Percentiles rank a stretch among this genome's conserved stretches.
Conservation (phyloP, 805 yeast genomes). For the Ogataea parapolymorpha region DNA sequence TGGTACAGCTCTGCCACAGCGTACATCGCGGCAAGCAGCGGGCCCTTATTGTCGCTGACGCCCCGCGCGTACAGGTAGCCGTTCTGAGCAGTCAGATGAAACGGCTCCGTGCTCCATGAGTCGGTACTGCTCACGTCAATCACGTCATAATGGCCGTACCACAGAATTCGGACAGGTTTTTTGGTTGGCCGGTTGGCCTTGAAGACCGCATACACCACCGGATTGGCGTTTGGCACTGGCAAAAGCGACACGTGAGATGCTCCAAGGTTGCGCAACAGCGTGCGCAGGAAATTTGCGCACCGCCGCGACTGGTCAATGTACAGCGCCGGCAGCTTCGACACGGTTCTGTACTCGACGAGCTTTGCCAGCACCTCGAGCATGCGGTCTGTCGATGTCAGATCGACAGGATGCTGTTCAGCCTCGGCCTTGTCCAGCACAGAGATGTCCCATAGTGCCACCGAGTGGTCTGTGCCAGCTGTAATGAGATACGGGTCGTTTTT, state of each 20-base stretch:
- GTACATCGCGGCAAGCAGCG: slow-evolving; percentile 78
- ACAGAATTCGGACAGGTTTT: slow-evolving; percentile 46
- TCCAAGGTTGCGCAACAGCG: slow-evolving; percentile 64
- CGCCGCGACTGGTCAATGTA: slow-evolving; percentile 77
- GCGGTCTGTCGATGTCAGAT: slow-evolving; percentile 39
- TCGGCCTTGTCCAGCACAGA: slow-evolving; percentile 19
- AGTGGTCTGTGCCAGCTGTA: slow-evolving; percentile 69
- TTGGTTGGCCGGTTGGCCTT: slow-evolving; percentile 37
- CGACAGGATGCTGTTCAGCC: slow-evolving; percentile 4
- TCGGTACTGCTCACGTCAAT: slow-evolving; percentile 64
- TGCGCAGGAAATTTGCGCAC: slow-evolving; percentile 74
- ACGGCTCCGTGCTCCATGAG: slow-evolving; percentile 78
- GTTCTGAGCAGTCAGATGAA: slow-evolving; percentile 65
- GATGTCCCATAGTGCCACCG: slow-evolving; percentile 72
- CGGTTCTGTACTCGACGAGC: slow-evolving; percentile 68
- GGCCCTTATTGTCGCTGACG: slow-evolving; percentile 93
- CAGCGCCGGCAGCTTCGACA: slow-evolving; percentile 67
- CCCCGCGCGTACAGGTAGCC: slow-evolving; percentile 92
- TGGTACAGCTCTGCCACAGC: slow-evolving; percentile 74
- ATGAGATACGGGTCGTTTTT: slow-evolving; percentile 45
- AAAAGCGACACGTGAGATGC: slow-evolving; percentile 63
- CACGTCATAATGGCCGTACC: slow-evolving; percentile 97
- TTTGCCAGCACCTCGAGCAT: slow-evolving; percentile 60
- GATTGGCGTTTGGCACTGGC: slow-evolving; percentile 77
- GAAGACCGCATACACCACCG: slow-evolving; percentile 78